Evolutionary conservation across 108 stramenopile species (phyloP), one percentile per base, ranked within the genome.

Genomic region (Asterionellopsis glacialis): DNA sequence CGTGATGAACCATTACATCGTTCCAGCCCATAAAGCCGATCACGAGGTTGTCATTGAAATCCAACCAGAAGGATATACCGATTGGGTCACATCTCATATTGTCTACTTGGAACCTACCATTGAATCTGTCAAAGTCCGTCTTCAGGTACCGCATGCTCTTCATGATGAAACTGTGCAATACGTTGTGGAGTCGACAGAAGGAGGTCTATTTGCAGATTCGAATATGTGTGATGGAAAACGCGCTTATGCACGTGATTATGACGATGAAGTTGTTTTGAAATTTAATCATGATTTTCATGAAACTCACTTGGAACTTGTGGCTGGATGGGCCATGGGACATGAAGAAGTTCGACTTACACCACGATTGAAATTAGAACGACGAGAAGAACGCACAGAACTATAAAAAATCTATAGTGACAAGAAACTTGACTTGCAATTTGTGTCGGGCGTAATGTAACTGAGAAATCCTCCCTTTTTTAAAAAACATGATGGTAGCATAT

Each of bases 311-410:
- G 47, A 59, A 1, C 39, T 80, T 14, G 25, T 48, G 57, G 74
- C 79, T 13, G 74, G 61, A 19, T 80, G 73, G 73, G 79, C 79
- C 15, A 22, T 44, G 23, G 74, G 65, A n/a, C 50, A 65, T 47
- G 70, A 72, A 61, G 69, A 74, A 11, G 79, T 80, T 19, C 53
- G 21, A 22, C 69, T 80, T 63, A 80, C 79, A 23, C 40, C 42
- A 26, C 15, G 41, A 16, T 16, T 41, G 16, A 22, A 15, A 41
- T 57, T 57, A 11, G 21, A 16, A 21, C 47, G 47, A 48, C 33
- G 33, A 33, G 33, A 33, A 33, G 33, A 33, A 33, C 33, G 7
- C 2, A 2, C 33, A 33, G 33, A 33, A 33, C 33, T 33, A 5
- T 33, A 7, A 33, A n/a, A n/a, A n/a, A n/a, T n/a, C n/a, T n/a